These are phyloP conservation scores for Eremochloa ophiuroides DNA, from an alignment of 176 grass and related monocot genomes.

Conservation along the genomic window DNA sequence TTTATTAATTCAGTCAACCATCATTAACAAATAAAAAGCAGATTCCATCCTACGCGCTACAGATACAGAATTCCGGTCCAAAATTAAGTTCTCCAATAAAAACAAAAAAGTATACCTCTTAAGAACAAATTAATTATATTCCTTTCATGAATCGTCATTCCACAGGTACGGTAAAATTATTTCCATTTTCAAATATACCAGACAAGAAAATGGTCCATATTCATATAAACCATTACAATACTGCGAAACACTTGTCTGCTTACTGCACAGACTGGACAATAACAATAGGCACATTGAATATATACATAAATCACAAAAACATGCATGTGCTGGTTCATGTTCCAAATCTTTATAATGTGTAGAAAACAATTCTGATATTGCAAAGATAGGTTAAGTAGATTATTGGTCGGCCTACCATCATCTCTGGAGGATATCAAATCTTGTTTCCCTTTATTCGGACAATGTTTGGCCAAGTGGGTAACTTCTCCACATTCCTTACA, in stretches of 20 bases:
- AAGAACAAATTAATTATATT: not conserved
- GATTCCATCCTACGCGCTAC: not conserved
- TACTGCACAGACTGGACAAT: not conserved
- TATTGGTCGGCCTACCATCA: slow-evolving; percentile 28
- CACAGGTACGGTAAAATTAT: not conserved
- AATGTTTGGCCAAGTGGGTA: slow-evolving; percentile 87
- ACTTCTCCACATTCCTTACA: slow-evolving; percentile 94
- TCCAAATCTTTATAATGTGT: slow-evolving; percentile 15
- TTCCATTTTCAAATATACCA: not conserved
- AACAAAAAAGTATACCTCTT: not conserved
- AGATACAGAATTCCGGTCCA: not conserved
- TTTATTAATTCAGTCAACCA: not conserved
- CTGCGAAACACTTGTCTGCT: not conserved
- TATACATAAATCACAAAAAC: not conserved
- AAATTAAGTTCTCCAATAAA: not conserved
- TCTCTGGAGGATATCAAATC: slow-evolving; percentile 27
- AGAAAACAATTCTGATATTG: not conserved
- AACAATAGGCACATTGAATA: not conserved
- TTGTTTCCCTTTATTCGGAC: slow-evolving; percentile 58
- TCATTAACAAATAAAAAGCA: not conserved
- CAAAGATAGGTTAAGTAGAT: slow-evolving; percentile 15
- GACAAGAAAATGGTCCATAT: not conserved
- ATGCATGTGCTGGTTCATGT: not conserved
- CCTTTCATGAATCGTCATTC: not conserved
- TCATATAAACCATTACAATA: not conserved